A percentile compares a stretch with the other conserved stretches of the same genome.
Conservation (phyloP, 2,329 filamentous ascomycete species). For the Aspergillus uvarum region DNA sequence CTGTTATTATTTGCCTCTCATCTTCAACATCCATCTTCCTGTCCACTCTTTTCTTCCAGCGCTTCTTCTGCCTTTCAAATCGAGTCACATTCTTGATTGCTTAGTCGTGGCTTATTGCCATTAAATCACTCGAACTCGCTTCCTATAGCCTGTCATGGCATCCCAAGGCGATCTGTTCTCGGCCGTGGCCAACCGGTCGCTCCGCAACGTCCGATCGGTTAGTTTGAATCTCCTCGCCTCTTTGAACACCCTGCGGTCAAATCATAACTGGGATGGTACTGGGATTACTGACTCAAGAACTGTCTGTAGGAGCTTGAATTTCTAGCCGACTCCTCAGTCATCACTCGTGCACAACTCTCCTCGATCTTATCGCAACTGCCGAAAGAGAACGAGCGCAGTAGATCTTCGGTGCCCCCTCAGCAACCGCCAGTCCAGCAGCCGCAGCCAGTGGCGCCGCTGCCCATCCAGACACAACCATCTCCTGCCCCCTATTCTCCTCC, state of each 20-base stretch:
- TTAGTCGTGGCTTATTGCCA: not conserved
- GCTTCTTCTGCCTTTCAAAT: not conserved
- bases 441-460: conserved; percentile 20
- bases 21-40: not conserved
- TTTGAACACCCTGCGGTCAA: not conserved
- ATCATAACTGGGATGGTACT: not conserved
- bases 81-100: not conserved
- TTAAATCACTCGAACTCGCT: not conserved
- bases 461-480: conserved; percentile 29
- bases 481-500: conserved; percentile 40
- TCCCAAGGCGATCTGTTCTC: conserved; percentile 38
- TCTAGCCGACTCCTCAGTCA: conserved; percentile 77
- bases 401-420: conserved; percentile 18
- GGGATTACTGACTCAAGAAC: conserved; percentile 4
- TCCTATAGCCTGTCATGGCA: conserved; percentile 30
- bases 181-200: conserved; percentile 75
- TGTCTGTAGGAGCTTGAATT: conserved; percentile 76
- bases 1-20: conserved; percentile 2
- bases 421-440: conserved; percentile 29
- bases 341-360: conserved; percentile 73
- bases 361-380: conserved; percentile 74
- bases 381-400: conserved; percentile 35
- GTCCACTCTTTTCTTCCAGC: not conserved
- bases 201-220: conserved; percentile 84
- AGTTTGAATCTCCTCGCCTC: conserved; percentile 28